Conservation (phyloP, 805 yeast species). For the Schwanniomyces sp. region DNA sequence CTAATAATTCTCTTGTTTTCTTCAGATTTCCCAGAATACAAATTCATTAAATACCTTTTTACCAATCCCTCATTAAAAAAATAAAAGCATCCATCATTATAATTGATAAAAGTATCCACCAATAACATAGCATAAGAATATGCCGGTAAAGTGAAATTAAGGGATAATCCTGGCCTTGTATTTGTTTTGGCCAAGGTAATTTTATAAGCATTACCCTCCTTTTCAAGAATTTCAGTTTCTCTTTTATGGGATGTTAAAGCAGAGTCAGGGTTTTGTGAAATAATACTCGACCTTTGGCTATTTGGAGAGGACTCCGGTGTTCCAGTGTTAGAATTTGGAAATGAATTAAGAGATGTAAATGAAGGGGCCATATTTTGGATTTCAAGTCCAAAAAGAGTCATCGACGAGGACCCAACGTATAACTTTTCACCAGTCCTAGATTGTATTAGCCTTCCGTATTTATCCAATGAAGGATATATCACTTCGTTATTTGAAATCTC, state of each 20-base stretch:
- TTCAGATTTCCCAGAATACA: conserved; percentile 52
- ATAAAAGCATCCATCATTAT: conserved; percentile 82
- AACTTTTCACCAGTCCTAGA: conserved; percentile 75
- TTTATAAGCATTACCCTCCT: conserved; percentile 75
- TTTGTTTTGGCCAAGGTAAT: conserved; percentile 68
- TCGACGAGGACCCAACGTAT: conserved; percentile 79
- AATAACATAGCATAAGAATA: conserved; percentile 73
- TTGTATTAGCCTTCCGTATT: conserved; percentile 68
- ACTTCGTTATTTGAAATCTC: conserved; percentile 39
- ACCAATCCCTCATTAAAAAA: conserved; percentile 82
- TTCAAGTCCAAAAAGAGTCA: conserved; percentile 79
- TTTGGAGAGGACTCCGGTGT: conserved; percentile 4
- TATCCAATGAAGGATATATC: conserved; percentile 69
- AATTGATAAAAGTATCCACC: conserved; percentile 74
- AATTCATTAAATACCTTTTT: conserved; percentile 60
- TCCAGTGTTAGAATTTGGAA: conserved; percentile 7
- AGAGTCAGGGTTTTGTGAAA: not conserved
- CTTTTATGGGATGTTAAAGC: conserved; percentile 16
- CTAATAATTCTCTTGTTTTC: conserved; percentile 39
- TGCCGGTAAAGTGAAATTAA: conserved; percentile 72
- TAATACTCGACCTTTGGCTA: conserved; percentile 7
- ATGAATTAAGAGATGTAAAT: conserved; percentile 10
- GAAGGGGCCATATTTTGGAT: conserved; percentile 58
- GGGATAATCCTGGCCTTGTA: conserved; percentile 65
- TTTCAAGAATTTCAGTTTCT: conserved; percentile 62